Evolutionary conservation across 345 rosid species (phyloP), one percentile per base, ranked within the genome.

Genomic region (Eucalyptus lansdowneana): DNA sequence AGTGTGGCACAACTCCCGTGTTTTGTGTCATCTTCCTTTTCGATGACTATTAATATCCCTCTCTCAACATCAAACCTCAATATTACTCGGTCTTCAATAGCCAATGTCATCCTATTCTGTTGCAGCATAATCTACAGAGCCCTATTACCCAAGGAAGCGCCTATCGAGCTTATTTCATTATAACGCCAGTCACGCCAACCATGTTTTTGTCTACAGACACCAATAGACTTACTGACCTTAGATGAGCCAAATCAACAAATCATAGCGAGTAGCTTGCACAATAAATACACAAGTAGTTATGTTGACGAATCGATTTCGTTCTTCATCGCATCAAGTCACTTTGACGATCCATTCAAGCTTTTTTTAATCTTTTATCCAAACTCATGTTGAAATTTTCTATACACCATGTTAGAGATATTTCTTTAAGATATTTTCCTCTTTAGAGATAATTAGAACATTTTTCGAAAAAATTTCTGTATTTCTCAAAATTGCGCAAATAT

Each of bases 401-500:
- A 8, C 21, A 15, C 19, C 40, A 15, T n/a, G 10, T 65, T n/a
- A n/a, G 21, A 69, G n/a, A n/a, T n/a, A n/a, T n/a, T n/a, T n/a
- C n/a, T n/a, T n/a, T n/a, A n/a, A n/a, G n/a, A n/a, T n/a, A n/a
- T n/a, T n/a, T n/a, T n/a, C n/a, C n/a, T n/a, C n/a, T n/a, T n/a
- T n/a, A n/a, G n/a, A n/a, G 29, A 56, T 56, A 4, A 56, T 56
- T 56, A 56, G 2, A 56, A 56, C 9, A 34, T 4, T 16, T 10
- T 31, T 3, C 0, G 0, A 53, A 53, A 7, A 9, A 4, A n/a
- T 3, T 15, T 69, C 0, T 16, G 10, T 9, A 69, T 3, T 10
- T 69, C 80, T 16, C 0, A 69, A 9, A 31, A 69, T 31, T 31
- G 6, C 0, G 2, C 42, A 34, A 17, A 31, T 17, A 69, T 16